Conservation (phyloP, 1,284 basidiomycete species). For the Microbotryum intermedium region DNA sequence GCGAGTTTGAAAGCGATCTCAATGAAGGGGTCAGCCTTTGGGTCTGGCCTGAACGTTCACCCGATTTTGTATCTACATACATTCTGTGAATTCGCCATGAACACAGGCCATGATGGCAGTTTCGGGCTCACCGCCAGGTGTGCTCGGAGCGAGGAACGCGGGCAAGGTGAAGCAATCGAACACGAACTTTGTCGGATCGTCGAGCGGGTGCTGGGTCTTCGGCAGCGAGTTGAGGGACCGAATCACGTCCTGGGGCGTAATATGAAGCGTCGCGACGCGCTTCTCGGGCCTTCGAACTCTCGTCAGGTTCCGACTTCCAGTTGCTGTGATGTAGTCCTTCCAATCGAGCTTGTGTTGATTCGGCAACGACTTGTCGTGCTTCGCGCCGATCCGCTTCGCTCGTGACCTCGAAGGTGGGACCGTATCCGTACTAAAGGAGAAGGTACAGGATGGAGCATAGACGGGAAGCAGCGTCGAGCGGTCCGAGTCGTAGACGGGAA, state of each 20-base stretch:
- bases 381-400: conserved; percentile 48
- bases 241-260: conserved; percentile 60
- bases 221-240: conserved; percentile 60
- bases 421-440: conserved; percentile 79
- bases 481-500: conserved; percentile 70
- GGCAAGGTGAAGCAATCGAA: conserved; percentile 66
- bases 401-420: conserved; percentile 61
- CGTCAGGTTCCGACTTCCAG: conserved; percentile 56
- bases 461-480: conserved; percentile 59
- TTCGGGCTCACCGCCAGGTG: conserved; percentile 49
- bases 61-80: conserved; percentile 55
- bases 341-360: conserved; percentile 72
- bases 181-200: conserved; percentile 66
- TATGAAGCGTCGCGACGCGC: conserved; percentile 60
- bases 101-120: conserved; percentile 65
- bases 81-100: conserved; percentile 86
- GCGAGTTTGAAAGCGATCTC: conserved; percentile 18
- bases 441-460: conserved; percentile 76
- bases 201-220: conserved; percentile 65
- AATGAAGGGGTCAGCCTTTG: too few species aligned
- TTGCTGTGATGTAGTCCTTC: conserved; percentile 56
- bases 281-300: conserved; percentile 51
- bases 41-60: too few species aligned
- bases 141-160: conserved; percentile 39
- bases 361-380: conserved; percentile 47